A percentile compares a stretch with the other conserved stretches of the same genome.
Conservation (phyloP, 2,329 filamentous ascomycete species). For the Ceratocystis albifundus region DNA sequence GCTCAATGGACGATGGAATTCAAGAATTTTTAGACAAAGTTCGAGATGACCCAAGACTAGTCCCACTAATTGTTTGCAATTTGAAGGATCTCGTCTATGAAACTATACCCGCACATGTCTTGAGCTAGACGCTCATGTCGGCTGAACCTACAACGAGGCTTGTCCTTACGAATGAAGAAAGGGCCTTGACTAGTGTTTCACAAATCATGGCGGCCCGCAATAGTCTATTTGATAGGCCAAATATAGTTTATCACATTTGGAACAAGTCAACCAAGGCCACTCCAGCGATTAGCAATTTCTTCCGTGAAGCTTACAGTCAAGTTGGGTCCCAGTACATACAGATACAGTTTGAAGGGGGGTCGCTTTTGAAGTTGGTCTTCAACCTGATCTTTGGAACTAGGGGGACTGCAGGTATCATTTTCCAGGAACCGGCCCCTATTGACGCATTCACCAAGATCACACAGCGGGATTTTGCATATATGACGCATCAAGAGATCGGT, state of each 20-base stretch:
- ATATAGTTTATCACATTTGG: neutral
- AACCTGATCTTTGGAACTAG: too few relatives aligned
- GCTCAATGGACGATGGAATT: neutral
- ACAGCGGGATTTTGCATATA: too few relatives aligned
- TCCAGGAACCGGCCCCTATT: too few relatives aligned
- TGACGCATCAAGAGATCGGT: neutral
- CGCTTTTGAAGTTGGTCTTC: too few relatives aligned
- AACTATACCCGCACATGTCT: neutral
- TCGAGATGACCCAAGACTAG: neutral
- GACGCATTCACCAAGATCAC: too few relatives aligned
- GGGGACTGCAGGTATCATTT: too few relatives aligned
- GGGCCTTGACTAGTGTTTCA: too few relatives aligned
- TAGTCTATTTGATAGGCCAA: neutral
- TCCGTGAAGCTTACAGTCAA: too few relatives aligned
- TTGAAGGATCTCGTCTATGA: neutral
- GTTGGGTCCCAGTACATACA: too few relatives aligned
- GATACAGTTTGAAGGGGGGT: too few relatives aligned
- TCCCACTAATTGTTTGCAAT: neutral
- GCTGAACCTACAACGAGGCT: neutral
- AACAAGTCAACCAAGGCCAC: neutral
- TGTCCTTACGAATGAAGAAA: too few relatives aligned
- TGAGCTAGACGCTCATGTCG: neutral
- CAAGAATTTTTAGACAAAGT: neutral
- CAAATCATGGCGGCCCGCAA: neutral
- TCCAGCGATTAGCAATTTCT: too few relatives aligned